Evolutionary conservation across 352 stramenopile genomes (phyloP).

Genomic region (Globisporangium mamillatum): DNA sequence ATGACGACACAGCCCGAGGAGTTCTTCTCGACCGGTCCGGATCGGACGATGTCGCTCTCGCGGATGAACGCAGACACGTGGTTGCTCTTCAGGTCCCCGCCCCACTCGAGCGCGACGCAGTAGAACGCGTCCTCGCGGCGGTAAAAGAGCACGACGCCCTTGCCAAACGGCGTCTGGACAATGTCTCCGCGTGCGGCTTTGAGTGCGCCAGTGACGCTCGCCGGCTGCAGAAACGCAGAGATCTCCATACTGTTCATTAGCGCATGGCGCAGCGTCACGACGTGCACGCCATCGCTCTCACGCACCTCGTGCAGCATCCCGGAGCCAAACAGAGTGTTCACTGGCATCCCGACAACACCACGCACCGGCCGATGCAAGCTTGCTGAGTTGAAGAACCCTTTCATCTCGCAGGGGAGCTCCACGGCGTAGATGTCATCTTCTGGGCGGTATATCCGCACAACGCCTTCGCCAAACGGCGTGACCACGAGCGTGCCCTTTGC

Average conservation of each 20-base stretch:
- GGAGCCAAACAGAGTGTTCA: conserved; percentile 68
- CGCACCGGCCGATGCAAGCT: conserved; percentile 38
- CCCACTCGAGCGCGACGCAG: conserved; percentile 66
- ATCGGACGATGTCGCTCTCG: conserved; percentile 48
- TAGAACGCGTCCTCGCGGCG: conserved; percentile 61
- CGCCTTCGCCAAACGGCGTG: conserved; percentile 68
- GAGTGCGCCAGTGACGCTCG: conserved; percentile 47
- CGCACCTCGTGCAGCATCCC: conserved; percentile 60
- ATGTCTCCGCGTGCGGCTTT: conserved; percentile 73
- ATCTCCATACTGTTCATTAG: conserved; percentile 44
- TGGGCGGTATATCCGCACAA: conserved; percentile 42
- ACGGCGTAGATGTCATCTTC: conserved; percentile 60
- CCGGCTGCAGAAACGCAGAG: conserved; percentile 59
- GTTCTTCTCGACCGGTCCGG: conserved; percentile 53
- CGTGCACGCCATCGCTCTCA: conserved; percentile 61
- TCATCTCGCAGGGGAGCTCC: conserved; percentile 33
- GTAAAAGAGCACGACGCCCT: conserved; percentile 68
- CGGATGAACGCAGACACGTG: conserved; percentile 68
- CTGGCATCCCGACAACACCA: conserved; percentile 52
- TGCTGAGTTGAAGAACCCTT: conserved; percentile 46
- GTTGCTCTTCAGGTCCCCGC: conserved; percentile 17
- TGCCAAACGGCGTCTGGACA: conserved; percentile 76
- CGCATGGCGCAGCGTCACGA: conserved; percentile 59
- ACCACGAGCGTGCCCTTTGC: conserved; percentile 44
- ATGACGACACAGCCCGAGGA: conserved; percentile 67